Evolutionary conservation across 2,329 filamentous ascomycete species (phyloP).

Genomic region (Aplosporella prunicola): DNA sequence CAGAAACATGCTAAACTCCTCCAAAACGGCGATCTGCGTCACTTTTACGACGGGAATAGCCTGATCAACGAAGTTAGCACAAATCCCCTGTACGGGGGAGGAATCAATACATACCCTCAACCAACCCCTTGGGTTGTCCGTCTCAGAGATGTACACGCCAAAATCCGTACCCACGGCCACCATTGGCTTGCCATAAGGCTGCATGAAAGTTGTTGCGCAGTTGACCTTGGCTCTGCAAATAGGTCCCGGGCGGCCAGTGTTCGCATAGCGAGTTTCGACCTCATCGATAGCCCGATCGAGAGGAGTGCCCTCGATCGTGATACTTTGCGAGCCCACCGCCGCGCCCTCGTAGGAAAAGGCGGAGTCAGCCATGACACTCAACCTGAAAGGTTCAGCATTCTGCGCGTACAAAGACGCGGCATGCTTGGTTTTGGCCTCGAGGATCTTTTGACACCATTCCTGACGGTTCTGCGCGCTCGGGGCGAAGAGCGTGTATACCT

Average conservation of each 20-base stretch:
- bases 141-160: slow-evolving; percentile 83
- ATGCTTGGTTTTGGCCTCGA: slow-evolving; percentile 89
- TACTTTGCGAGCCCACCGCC: slow-evolving; percentile 44
- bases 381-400: slow-evolving; percentile 88
- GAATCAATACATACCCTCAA: slow-evolving; percentile 56
- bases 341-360: slow-evolving; percentile 75
- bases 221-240: slow-evolving; percentile 83
- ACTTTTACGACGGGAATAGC: slow-evolving; percentile 68
- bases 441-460: slow-evolving; percentile 90
- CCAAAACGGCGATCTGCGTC: slow-evolving; percentile 86
- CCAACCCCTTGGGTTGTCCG: slow-evolving; percentile 86
- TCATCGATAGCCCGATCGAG: slow-evolving; percentile 84
- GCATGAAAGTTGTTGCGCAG: slow-evolving; percentile 81
- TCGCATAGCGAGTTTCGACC: slow-evolving; percentile 64
- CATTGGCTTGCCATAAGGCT: slow-evolving; percentile 72
- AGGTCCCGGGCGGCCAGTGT: slow-evolving; percentile 58
- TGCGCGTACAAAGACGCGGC: slow-evolving; percentile 81
- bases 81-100: too few relatives aligned
- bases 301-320: slow-evolving; percentile 82
- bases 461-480: slow-evolving; percentile 62
- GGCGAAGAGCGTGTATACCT: slow-evolving; percentile 86
- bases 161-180: slow-evolving; percentile 92
- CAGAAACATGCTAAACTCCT: slow-evolving; percentile 89
- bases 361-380: slow-evolving; percentile 85
- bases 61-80: slow-evolving; percentile 36